Percentiles rank a stretch among this genome's conserved stretches.
Conservation (phyloP, 2,329 filamentous ascomycete genomes). For the Penicillium sp. region DNA sequence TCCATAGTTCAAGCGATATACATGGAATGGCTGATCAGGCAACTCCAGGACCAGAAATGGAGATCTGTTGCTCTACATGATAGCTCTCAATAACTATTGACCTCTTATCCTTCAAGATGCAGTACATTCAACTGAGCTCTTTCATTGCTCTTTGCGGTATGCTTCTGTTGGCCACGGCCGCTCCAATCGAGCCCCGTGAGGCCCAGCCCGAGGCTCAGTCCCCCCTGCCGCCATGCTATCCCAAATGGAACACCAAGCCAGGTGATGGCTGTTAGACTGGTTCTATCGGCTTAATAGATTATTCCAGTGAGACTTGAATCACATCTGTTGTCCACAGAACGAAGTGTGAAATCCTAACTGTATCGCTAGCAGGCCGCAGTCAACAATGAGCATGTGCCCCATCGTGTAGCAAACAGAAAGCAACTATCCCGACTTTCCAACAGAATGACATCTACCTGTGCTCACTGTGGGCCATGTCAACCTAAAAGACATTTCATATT, state of each 20-base stretch:
- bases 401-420: too few species aligned
- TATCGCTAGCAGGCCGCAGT: too few species aligned
- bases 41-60: neutral
- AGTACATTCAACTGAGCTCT: neutral
- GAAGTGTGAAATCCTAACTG: neutral
- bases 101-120: neutral
- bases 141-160: neutral
- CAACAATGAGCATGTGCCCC: too few species aligned
- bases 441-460: too few species aligned
- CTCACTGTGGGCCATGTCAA: too few species aligned
- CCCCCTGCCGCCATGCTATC: neutral
- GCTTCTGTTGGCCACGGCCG: neutral
- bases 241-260: neutral
- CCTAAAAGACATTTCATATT: too few species aligned
- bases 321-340: neutral
- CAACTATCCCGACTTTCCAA: too few species aligned
- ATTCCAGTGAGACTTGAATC: neutral
- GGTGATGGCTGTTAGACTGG: neutral
- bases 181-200: neutral
- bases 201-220: neutral
- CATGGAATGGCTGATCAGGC: neutral
- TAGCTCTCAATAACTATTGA: too few species aligned
- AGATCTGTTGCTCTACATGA: neutral
- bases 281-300: too few species aligned
- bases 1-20: neutral